Percentiles rank a stretch among this genome's conserved stretches.
These are phyloP conservation scores for Pseudoneurospora amorphoporcata DNA, from an alignment of 495 filamentous ascomycete genomes.

Conservation along the genomic window DNA sequence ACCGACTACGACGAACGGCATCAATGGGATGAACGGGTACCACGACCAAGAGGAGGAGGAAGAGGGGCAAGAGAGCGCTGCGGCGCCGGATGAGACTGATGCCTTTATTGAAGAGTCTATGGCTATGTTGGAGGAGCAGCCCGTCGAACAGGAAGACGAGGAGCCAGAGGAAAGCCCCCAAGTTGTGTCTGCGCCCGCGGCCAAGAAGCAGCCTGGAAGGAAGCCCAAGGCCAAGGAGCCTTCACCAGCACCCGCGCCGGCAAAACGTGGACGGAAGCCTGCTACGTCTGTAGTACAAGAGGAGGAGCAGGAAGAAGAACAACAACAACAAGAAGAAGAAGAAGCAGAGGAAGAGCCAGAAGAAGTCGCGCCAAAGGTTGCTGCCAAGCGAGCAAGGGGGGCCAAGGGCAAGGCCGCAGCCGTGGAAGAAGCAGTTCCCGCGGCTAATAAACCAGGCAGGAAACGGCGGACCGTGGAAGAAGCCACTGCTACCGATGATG, in stretches of 20 bases:
- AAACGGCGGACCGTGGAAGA: neutral
- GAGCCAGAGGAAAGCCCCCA: slow-evolving; percentile 6
- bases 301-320: slow-evolving; percentile 5
- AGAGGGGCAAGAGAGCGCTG: neutral
- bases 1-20: neutral
- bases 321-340: slow-evolving; percentile 12
- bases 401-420: neutral
- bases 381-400: neutral
- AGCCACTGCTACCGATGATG: neutral
- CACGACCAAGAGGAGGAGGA: slow-evolving; percentile 8
- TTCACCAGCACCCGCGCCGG: neutral
- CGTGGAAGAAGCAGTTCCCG: neutral
- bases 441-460: neutral
- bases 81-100: neutral
- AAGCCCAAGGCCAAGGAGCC: neutral
- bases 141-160: slow-evolving; percentile 12
- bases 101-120: slow-evolving; percentile 26
- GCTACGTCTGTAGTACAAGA: slow-evolving; percentile 10
- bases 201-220: neutral
- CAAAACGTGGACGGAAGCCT: neutral
- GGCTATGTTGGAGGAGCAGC: slow-evolving; percentile 21
- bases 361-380: neutral
- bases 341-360: slow-evolving; percentile 8
- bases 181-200: neutral
- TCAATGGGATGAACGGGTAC: neutral